Conservation (phyloP, 2,329 filamentous ascomycete species). For the Aureobasidium pullulans region DNA sequence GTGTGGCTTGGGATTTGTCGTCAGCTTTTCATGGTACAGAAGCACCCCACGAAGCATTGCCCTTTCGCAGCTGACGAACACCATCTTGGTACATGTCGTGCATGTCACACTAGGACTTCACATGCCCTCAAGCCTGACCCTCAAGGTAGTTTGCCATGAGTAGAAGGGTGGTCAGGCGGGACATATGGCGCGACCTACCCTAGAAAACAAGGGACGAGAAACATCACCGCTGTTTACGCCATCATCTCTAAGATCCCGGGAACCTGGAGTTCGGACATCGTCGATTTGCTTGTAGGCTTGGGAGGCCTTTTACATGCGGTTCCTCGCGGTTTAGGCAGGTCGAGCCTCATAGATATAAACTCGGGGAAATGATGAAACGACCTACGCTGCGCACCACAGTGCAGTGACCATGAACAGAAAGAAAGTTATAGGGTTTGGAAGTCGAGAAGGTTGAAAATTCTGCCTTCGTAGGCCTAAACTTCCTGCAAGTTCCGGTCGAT, state of each 20-base stretch:
- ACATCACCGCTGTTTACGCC: not conserved
- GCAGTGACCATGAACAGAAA: not conserved
- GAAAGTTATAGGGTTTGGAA: not conserved
- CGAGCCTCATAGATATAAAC: not conserved
- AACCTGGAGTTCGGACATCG: constrained; percentile 1
- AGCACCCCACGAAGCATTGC: not conserved
- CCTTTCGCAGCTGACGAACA: not conserved
- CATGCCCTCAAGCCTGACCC: not conserved
- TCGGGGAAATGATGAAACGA: not conserved
- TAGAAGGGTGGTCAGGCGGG: not conserved
- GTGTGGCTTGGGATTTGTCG: not conserved
- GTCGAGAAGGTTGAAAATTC: not conserved
- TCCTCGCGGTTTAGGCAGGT: not conserved
- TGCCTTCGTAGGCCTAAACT: not conserved
- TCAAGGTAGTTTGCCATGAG: not conserved
- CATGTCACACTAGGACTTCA: not conserved
- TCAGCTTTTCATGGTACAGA: not conserved
- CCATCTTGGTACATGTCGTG: constrained; percentile 1
- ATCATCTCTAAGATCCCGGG: not conserved
- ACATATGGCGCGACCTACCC: not conserved
- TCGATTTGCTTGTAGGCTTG: not conserved
- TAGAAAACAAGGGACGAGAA: not conserved
- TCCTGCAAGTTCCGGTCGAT: not conserved
- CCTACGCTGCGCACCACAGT: not conserved
- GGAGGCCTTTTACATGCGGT: not conserved